phyloP scores from a whole-genome alignment of 2,329 filamentous ascomycete species.

The Aspergillus sp. region DNA sequence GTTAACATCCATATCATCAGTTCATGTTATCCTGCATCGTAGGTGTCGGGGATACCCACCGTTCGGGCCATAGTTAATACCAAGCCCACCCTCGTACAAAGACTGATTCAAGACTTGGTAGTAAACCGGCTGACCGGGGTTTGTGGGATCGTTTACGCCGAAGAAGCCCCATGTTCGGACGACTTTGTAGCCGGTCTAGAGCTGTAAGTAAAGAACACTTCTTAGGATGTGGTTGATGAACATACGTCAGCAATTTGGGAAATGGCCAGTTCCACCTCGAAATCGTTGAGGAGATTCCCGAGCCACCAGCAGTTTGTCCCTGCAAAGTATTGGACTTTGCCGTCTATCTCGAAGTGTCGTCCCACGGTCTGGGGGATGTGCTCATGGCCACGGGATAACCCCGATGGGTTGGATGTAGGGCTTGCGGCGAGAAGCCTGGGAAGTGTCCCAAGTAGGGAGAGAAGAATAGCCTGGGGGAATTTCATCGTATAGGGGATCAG shows the following conservation, averaged over 20 bases:
- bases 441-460: neutral
- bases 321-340: slow-evolving; percentile 9
- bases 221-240: too few species aligned
- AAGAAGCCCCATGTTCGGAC: slow-evolving; percentile 9
- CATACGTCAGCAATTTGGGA: slow-evolving; percentile 6
- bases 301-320: slow-evolving; percentile 9
- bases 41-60: neutral
- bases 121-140: neutral
- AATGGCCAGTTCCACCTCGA: slow-evolving; percentile 1
- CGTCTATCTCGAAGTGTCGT: slow-evolving; percentile 6
- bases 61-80: slow-evolving; percentile 7
- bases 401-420: neutral
- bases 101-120: slow-evolving; percentile 7
- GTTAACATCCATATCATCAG: too few species aligned
- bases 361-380: neutral
- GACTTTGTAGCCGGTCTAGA: slow-evolving; percentile 7
- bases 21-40: too few species aligned
- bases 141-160: slow-evolving; percentile 3
- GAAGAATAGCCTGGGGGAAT: neutral
- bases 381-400: neutral
- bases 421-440: neutral
- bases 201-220: neutral
- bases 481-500: too few species aligned
- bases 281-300: slow-evolving; percentile 1
- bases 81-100: slow-evolving; percentile 2